phyloP scores from a whole-genome alignment of 2,329 filamentous ascomycete species.

The Ascochyta clinopodiicola region DNA sequence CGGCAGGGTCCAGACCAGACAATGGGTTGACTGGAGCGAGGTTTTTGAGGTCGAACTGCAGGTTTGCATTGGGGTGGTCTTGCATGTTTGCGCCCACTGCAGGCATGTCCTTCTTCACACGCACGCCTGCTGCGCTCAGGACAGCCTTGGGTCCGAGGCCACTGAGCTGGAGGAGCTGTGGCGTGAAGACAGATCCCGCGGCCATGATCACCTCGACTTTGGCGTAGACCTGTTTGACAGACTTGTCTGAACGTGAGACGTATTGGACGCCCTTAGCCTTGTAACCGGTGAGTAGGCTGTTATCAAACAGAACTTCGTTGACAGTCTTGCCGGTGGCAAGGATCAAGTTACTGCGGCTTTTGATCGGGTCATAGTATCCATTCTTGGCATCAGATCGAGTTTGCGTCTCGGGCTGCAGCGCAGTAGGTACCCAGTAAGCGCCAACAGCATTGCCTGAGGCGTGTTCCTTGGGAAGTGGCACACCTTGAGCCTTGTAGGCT shows the following conservation, averaged over 20 bases:
- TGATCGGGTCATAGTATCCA: conserved; percentile 34
- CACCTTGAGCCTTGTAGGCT: conserved; percentile 25
- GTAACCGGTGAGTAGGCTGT: conserved; percentile 19
- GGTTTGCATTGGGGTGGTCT: conserved; percentile 36
- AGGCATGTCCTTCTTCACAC: conserved; percentile 34
- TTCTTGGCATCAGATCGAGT: conserved; percentile 46
- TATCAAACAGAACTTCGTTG: conserved; percentile 34
- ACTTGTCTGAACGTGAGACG: conserved; percentile 26
- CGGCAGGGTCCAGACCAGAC: conserved; percentile 30
- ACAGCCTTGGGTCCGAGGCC: conserved; percentile 38
- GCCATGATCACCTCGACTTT: conserved; percentile 64
- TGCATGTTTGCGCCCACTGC: conserved; percentile 45
- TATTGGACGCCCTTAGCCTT: conserved; percentile 32
- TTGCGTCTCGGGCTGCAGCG: conserved; percentile 32
- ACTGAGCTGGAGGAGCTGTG: conserved; percentile 56
- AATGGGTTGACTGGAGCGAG: conserved; percentile 27
- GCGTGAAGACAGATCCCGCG: conserved; percentile 63
- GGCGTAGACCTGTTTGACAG: conserved; percentile 30
- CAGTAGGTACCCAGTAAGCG: conserved; percentile 39
- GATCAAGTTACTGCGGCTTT: conserved; percentile 30
- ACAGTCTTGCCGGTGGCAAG: conserved; percentile 32
- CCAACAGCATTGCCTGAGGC: conserved; percentile 37
- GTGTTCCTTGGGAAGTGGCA: conserved; percentile 34
- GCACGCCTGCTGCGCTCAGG: conserved; percentile 31
- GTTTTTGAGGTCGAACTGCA: conserved; percentile 32